phyloP scores from a whole-genome alignment of 768 basidiomycete genomes.

The Russula virescens region DNA sequence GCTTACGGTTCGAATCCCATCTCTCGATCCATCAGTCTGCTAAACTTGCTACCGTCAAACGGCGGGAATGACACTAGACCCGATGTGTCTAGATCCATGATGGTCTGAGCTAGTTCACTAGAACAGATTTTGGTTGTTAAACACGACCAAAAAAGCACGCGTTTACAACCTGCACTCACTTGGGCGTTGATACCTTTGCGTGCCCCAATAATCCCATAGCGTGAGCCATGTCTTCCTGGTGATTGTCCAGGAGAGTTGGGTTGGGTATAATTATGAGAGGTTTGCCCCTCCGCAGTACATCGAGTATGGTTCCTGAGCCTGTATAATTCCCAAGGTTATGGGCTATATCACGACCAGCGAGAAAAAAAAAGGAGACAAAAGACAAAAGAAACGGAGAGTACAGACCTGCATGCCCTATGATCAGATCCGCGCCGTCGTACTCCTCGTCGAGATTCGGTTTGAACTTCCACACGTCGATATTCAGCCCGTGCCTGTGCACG shows the following conservation, averaged over 20 bases:
- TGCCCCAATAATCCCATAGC: constrained; percentile 55
- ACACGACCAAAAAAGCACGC: background rate
- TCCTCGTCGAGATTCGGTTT: constrained; percentile 64
- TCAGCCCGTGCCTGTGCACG: constrained; percentile 37
- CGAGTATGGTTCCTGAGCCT: constrained; percentile 95
- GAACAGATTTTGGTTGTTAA: background rate
- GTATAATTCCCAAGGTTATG: constrained; percentile 1
- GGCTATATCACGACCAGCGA: background rate
- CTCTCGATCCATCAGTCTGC: constrained; percentile 63
- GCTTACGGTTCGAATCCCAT: constrained; percentile 54
- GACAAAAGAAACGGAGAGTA: background rate
- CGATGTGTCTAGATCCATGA: constrained; percentile 43
- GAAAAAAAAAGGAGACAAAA: background rate
- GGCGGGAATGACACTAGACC: constrained; percentile 55
- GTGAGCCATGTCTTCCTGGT: constrained; percentile 83
- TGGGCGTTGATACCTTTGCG: constrained; percentile 49
- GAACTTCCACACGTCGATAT: constrained; percentile 66
- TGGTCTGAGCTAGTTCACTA: constrained; percentile 52
- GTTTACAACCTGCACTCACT: constrained; percentile 42
- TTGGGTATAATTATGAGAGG: constrained; percentile 88
- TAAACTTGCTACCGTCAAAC: constrained; percentile 63
- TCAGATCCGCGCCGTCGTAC: constrained; percentile 60
- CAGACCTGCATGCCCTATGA: constrained; percentile 93
- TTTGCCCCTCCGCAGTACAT: constrained; percentile 69
- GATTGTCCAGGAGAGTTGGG: constrained; percentile 81